Base-by-base conservation (phyloP, 495 filamentous ascomycete genomes). In the Penicillium waksmanii region DNA sequence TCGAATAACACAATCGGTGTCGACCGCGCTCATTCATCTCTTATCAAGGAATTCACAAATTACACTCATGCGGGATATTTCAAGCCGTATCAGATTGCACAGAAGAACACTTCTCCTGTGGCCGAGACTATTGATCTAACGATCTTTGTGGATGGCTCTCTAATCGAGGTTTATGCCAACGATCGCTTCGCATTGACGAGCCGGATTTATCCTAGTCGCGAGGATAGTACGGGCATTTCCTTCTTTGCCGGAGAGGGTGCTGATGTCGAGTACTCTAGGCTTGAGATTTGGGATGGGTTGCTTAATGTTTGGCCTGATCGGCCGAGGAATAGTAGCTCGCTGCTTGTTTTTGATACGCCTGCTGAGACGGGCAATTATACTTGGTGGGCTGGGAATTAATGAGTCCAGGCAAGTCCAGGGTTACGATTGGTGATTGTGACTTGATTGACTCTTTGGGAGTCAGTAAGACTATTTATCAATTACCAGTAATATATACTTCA, bases 211-310 rank as follows among this genome's bases (percentile, higher is more conserved):
- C 63, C 63, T 13, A 65, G 63, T 34, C 54, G 55, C 3, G 55
- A 81, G 62, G 62, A 60, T 54, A 64, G 62, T 40, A 57, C 36
- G 2, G 62, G 57, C 2, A 17, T 60, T 12, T 15, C 53, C 10
- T 38, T 64, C 13, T 64, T 53, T n/a, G 27, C 31, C 4, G 62
- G 18, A 2, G 47, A 58, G 0, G 53, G 50, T 9, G 57, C 38
- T 17, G 12, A 64, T 21, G 53, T 60, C 18, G 43, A 53, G 19
- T 64, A 57, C 12, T 56, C 53, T 1, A 33, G 50, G 13, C 9
- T 64, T 6, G 62, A 64, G 25, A 44, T 64, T 42, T 64, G 62
- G 62, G 62, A 64, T 57, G 62, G 62, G 11, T 18, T 64, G 53
- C 43, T 60, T 12, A 60, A 64, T 54, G 62, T 56, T 40, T 64